Evolutionary conservation across 2,329 filamentous ascomycete genomes (phyloP).

Genomic region (Trichoderma simmonsii): DNA sequence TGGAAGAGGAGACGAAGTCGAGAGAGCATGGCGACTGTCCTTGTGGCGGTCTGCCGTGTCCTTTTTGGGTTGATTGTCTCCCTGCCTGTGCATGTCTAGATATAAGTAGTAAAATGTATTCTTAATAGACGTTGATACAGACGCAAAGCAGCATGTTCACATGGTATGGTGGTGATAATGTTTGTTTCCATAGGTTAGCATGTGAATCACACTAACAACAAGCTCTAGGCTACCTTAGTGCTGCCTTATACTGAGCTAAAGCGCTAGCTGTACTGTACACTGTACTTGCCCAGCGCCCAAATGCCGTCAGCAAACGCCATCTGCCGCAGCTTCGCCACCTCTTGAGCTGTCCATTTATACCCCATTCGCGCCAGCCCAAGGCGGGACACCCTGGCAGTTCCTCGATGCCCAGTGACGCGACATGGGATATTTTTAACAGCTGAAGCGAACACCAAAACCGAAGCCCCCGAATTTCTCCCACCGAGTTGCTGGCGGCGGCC

Average conservation of each 20-base stretch:
- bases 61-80: neutral
- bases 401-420: conserved; percentile 9
- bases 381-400: neutral
- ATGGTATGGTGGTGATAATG: too few species aligned
- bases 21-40: neutral
- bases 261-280: neutral
- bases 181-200: neutral
- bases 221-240: neutral
- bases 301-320: conserved; percentile 5
- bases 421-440: neutral
- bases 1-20: neutral
- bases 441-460: neutral
- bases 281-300: neutral
- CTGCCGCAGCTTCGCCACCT: conserved; percentile 8
- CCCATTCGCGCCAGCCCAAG: neutral
- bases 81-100: conserved; percentile 31
- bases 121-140: conserved; percentile 39
- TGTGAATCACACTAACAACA: neutral
- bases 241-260: neutral
- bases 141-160: neutral
- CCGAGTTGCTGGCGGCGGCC: conserved; percentile 8
- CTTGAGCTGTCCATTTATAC: neutral
- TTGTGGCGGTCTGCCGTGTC: neutral
- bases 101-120: conserved; percentile 36
- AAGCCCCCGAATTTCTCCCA: neutral